Base-by-base conservation (phyloP, 23 red algal species). In the Gracilariopsis chorda region DNA sequence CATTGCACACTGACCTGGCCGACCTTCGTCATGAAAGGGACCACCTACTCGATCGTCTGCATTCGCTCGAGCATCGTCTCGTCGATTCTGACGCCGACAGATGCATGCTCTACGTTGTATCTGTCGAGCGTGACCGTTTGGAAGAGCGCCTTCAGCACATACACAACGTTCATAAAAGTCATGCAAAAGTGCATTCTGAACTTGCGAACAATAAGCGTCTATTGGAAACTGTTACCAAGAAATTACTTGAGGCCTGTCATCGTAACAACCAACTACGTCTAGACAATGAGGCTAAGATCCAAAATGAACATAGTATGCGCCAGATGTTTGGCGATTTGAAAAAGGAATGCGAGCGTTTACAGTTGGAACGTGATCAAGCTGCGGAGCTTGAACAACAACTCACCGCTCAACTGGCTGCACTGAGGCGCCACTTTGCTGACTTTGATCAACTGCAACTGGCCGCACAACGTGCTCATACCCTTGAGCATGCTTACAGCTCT, bases 261-360 rank as follows among this genome's bases (percentile, higher is more conserved):
- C 62, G 41, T 2, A 68, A 68, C 33, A 39, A 68, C 5, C 62
- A 68, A 41, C 62, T 68, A 20, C 1, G 33, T 39, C 28, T 68
- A 17, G 62, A 68, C 8, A 36, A 39, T 1, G 33, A 68, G 33
- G 41, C 33, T 36, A 68, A 36, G 62, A 17, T 68, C 1, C 62
- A 68, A 12, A 68, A 68, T 16, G 62, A 68, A 68, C 33, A 30
- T 17, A 68, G 62, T 17, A 68, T 68, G 62, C 62, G 35, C 2
- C 62, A 68, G 33, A 68, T 68, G 62, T 68, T 68, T 39, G 62
- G 62, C 32, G 62, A 68, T 36, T 36, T 68, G 33, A 68, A 68
- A 36, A 68, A 17, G 33, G 62, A 68, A 25, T 40, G 33, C 62
- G 33, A 68, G 41, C 62, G 62, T 19, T 36, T 68, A 36, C 62